phyloP scores from a whole-genome alignment of 1,284 basidiomycete genomes.

The Psilocybe mexicana region DNA sequence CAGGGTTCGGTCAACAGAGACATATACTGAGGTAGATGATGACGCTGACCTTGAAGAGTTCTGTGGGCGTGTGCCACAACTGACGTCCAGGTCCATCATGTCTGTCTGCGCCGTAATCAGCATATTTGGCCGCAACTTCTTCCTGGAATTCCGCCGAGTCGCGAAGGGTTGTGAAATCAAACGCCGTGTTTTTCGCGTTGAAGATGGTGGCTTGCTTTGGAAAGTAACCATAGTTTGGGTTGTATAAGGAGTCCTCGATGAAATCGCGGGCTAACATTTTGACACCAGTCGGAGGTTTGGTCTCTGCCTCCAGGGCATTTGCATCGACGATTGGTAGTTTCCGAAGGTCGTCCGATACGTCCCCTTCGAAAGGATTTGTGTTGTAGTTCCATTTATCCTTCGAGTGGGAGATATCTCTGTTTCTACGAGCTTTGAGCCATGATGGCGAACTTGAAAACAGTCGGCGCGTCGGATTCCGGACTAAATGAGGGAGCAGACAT shows the following conservation, averaged over 20 bases:
- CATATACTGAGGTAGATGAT: slow-evolving; percentile 2
- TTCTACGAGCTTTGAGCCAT: slow-evolving; percentile 18
- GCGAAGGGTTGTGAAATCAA: slow-evolving; percentile 72
- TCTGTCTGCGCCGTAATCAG: slow-evolving; percentile 62
- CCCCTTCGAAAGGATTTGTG: slow-evolving; percentile 49
- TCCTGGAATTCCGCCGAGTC: slow-evolving; percentile 82
- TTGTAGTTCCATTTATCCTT: slow-evolving; percentile 76
- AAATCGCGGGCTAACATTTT: slow-evolving; percentile 97
- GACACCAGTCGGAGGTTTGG: slow-evolving; percentile 76
- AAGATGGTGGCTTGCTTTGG: slow-evolving; percentile 90
- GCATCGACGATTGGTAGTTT: slow-evolving; percentile 74
- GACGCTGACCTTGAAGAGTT: slow-evolving; percentile 87
- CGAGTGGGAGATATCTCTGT: slow-evolving; percentile 25
- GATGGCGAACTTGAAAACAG: slow-evolving; percentile 24
- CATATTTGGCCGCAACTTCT: slow-evolving; percentile 76
- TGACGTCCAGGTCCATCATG: slow-evolving; percentile 81
- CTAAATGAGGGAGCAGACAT: slow-evolving; percentile 27
- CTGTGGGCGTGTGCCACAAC: slow-evolving; percentile 99
- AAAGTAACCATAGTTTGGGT: slow-evolving; percentile 98
- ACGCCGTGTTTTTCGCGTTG: slow-evolving; percentile 61
- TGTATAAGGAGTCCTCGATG: slow-evolving; percentile 96
- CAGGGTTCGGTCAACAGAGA: background rate
- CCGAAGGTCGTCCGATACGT: slow-evolving; percentile 44
- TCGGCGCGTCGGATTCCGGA: slow-evolving; percentile 17
- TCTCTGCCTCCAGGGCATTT: slow-evolving; percentile 60